phyloP scores from a whole-genome alignment of 1,284 basidiomycete species.

The Fomes fomentarius region DNA sequence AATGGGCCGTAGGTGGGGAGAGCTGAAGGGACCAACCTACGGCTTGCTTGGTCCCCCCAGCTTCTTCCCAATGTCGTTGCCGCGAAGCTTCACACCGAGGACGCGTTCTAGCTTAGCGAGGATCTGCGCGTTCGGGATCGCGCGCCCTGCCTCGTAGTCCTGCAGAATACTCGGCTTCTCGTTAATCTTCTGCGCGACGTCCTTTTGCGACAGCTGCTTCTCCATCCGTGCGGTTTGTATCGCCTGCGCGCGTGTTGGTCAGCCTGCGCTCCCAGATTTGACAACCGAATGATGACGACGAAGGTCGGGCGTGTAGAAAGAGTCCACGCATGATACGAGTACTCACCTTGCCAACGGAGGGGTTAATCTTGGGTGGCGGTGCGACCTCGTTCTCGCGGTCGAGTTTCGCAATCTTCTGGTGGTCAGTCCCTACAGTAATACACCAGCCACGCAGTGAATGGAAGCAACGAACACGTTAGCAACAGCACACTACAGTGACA shows the following conservation, averaged over 20 bases:
- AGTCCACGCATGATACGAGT: not conserved
- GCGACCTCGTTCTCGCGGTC: slow-evolving; percentile 97
- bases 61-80: slow-evolving; percentile 81
- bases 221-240: slow-evolving; percentile 85
- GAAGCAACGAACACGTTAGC: not conserved
- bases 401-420: slow-evolving; percentile 91
- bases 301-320: too few species aligned
- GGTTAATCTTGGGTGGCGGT: slow-evolving; percentile 85
- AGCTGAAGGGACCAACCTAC: slow-evolving; percentile 43
- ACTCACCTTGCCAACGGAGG: slow-evolving; percentile 80
- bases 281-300: too few species aligned
- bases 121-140: slow-evolving; percentile 89
- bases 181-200: slow-evolving; percentile 91
- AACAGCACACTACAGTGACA: not conserved
- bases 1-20: slow-evolving; percentile 13
- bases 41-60: slow-evolving; percentile 76
- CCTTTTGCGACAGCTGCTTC: slow-evolving; percentile 87
- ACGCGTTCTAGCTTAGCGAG: slow-evolving; percentile 91
- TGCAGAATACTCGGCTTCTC: slow-evolving; percentile 88
- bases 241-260: too few species aligned
- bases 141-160: slow-evolving; percentile 91
- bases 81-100: slow-evolving; percentile 92
- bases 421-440: slow-evolving; percentile 84
- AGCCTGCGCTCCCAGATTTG: too few species aligned
- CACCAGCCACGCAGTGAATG: too few species aligned